phyloP scores from a whole-genome alignment of 2,329 filamentous ascomycete species.

The Triangularia verruculosa region DNA sequence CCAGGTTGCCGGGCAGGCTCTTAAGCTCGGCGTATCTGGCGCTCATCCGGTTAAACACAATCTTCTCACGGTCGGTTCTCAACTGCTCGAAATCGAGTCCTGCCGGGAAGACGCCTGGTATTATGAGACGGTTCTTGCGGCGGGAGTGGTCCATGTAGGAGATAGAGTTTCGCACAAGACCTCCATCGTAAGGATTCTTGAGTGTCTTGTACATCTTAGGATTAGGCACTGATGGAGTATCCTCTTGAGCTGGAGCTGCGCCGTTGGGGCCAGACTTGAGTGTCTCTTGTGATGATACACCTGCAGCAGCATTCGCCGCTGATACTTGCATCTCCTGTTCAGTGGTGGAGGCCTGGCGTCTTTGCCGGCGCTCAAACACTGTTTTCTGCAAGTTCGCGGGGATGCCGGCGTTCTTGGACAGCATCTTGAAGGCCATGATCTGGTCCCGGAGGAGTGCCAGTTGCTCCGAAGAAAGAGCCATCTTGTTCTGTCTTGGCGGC shows the following conservation, averaged over 20 bases:
- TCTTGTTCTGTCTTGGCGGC: conserved; percentile 32
- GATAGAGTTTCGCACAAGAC: conserved; percentile 57
- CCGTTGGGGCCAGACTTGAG: conserved; percentile 37
- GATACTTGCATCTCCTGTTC: conserved; percentile 45
- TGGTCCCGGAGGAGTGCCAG: conserved; percentile 76
- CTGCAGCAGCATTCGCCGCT: conserved; percentile 31
- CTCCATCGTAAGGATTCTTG: conserved; percentile 65
- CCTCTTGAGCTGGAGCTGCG: conserved; percentile 38
- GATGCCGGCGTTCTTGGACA: conserved; percentile 83
- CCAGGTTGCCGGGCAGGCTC: conserved; percentile 78
- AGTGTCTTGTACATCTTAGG: conserved; percentile 64
- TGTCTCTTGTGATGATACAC: conserved; percentile 31
- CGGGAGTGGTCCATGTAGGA: conserved; percentile 76
- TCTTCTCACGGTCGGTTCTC: conserved; percentile 80
- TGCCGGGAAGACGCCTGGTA: conserved; percentile 84
- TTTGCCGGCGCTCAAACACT: conserved; percentile 72
- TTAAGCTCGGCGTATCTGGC: conserved; percentile 82
- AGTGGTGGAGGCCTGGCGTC: conserved; percentile 55
- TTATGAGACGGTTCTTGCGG: conserved; percentile 72
- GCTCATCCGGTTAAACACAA: conserved; percentile 86
- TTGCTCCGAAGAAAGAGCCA: conserved; percentile 75
- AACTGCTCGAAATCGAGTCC: conserved; percentile 85
- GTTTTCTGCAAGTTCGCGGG: conserved; percentile 76
- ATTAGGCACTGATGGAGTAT: conserved; percentile 16
- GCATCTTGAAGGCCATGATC: conserved; percentile 85